These are phyloP conservation scores for Allomyces arbusculus DNA, from an alignment of 192 early-diverging fungal species.

Conservation along the genomic window DNA sequence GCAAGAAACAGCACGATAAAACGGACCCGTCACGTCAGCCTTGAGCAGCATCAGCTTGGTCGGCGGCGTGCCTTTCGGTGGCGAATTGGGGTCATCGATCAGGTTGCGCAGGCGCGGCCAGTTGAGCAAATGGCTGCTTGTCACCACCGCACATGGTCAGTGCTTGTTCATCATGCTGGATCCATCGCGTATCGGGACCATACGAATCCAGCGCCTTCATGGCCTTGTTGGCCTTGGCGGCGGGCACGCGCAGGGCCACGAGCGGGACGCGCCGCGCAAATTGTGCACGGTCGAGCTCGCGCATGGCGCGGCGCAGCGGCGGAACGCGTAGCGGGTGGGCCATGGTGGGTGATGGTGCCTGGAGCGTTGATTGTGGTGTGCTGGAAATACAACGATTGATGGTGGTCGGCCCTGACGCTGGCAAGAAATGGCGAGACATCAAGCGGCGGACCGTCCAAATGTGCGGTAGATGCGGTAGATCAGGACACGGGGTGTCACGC, in stretches of 20 bases:
- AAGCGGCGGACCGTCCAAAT: too few species aligned
- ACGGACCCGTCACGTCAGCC: too few species aligned
- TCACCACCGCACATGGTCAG: neutral
- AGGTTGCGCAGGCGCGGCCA: constrained; percentile 46
- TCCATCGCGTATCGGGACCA: constrained; percentile 2
- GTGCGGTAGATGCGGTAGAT: too few species aligned
- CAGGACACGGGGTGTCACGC: too few species aligned
- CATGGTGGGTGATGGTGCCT: neutral
- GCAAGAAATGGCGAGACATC: too few species aligned
- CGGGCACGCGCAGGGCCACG: constrained; percentile 44
- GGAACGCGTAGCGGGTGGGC: constrained; percentile 16
- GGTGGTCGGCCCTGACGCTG: too few species aligned
- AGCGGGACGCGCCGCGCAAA: constrained; percentile 39
- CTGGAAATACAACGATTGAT: neutral
- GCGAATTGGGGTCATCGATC: constrained; percentile 29
- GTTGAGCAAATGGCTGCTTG: constrained; percentile 29
- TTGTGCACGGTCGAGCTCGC: constrained; percentile 37
- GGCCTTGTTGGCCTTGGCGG: constrained; percentile 24
- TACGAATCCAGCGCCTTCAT: constrained; percentile 20
- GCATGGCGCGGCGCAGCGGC: constrained; percentile 43
- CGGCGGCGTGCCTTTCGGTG: constrained; percentile 21
- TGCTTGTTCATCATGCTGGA: neutral
- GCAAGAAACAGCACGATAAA: too few species aligned
- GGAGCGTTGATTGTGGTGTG: neutral
- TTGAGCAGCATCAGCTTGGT: constrained; percentile 26